Base-by-base conservation (phyloP, 805 yeast genomes). In the Starmerella stigmatis region DNA sequence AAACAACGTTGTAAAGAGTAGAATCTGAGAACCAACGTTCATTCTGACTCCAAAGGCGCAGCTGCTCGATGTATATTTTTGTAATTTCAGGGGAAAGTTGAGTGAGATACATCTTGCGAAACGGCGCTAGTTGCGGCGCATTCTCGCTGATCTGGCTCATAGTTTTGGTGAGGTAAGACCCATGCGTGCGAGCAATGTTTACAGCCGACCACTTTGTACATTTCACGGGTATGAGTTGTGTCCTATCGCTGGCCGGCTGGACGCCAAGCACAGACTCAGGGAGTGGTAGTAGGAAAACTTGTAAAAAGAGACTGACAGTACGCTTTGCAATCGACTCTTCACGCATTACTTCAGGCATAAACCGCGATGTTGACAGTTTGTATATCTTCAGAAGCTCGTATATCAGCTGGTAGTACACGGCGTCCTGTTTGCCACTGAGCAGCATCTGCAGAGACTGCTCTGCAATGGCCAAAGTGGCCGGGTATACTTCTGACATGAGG, bases 121-220 rank as follows among this genome's bases (percentile, higher is more conserved):
- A 92, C 2, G 68, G 73, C n/a, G 67, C 69, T 57, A 84, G 83
- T 20, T 55, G 55, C 21, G 55, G 23, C 35, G 53, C 67, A 72
- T 76, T 46, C 58, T 66, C 42, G 66, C 53, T 45, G 26, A 53
- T 48, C 3, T 45, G 46, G 7, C 50, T 42, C 31, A 43, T 40
- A 21, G 49, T 28, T 28, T 44, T 40, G 26, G 53, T 46, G 1
- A 81, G 85, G 58, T 81, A 86, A 55, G 89, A 72, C 43, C 72
- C 72, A 56, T 83, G 83, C 3, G 86, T 60, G 53, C 94, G 74
- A 53, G 71, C 73, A 32, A 88, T 60, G 60, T 84, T 86, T 20
- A 85, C 86, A 57, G 78, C 78, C 0, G 94, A 76, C 96, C 97
- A 89, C 62, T 89, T 92, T 66, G 74, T 88, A 54, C 77, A 74